phyloP scores from a whole-genome alignment of 768 basidiomycete genomes.

The Sporobolomyces roseus region DNA sequence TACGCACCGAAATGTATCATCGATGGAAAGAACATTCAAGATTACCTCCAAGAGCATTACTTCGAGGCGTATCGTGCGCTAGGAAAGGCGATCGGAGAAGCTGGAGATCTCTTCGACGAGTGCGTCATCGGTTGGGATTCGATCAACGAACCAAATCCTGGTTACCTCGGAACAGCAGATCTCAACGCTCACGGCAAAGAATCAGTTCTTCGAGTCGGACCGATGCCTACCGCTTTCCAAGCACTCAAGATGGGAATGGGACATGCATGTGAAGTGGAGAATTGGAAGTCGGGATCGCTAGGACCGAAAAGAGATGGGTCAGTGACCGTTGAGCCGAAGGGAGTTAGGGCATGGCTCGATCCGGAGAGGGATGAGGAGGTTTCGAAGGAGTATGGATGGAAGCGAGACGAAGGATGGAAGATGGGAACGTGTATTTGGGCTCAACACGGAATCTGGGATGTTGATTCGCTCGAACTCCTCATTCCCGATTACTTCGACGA shows the following conservation, averaged over 20 bases:
- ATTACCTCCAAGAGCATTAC: constrained; percentile 47
- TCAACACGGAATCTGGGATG: constrained; percentile 82
- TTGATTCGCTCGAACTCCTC: constrained; percentile 61
- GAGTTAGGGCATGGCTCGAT: constrained; percentile 71
- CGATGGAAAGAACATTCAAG: constrained; percentile 83
- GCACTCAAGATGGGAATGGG: constrained; percentile 85
- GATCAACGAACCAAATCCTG: constrained; percentile 90
- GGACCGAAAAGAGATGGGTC: constrained; percentile 71
- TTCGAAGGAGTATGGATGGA: constrained; percentile 75
- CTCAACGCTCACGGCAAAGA: constrained; percentile 61
- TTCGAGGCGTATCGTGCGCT: constrained; percentile 41
- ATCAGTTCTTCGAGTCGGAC: constrained; percentile 79
- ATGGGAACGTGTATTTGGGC: constrained; percentile 83
- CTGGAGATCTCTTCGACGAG: constrained; percentile 70
- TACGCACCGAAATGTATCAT: constrained; percentile 89
- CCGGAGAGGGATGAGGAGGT: constrained; percentile 50
- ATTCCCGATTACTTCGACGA: constrained; percentile 71
- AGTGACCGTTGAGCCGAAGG: constrained; percentile 80
- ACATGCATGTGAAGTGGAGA: constrained; percentile 69
- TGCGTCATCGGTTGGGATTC: constrained; percentile 96
- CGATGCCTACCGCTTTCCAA: constrained; percentile 79
- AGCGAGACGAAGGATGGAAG: constrained; percentile 63
- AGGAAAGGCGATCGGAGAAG: constrained; percentile 52
- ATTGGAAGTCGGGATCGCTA: constrained; percentile 71
- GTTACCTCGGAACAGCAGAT: constrained; percentile 67